Conservation (phyloP, 208 protist species). For the Crithidia sp. region DNA sequence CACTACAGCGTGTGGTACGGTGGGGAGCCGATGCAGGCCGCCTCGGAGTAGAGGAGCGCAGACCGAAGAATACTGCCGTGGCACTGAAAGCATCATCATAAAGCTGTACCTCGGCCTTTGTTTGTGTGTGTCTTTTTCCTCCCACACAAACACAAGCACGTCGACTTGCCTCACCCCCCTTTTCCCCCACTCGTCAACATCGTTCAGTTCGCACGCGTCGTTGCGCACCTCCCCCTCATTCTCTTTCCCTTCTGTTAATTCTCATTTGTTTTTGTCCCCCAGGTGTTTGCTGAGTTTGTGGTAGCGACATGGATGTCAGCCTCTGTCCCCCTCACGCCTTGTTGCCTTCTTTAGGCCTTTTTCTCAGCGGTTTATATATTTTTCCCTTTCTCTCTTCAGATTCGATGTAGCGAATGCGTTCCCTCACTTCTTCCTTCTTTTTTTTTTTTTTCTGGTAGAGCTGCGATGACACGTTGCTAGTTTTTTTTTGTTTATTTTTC, state of each 20-base stretch:
- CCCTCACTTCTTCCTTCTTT: conserved; percentile 16
- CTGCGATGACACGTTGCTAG: not conserved
- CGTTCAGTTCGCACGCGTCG: too few relatives aligned
- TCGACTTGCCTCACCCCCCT: too few relatives aligned
- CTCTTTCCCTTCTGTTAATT: too few relatives aligned
- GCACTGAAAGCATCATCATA: too few relatives aligned
- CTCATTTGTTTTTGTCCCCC: too few relatives aligned
- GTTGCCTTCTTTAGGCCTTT: not conserved
- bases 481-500: not conserved
- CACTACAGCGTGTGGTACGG: conserved; percentile 67
- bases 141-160: too few relatives aligned
- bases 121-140: conserved; percentile 1
- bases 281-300: not conserved
- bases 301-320: too few relatives aligned
- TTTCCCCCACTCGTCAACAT: too few relatives aligned
- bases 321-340: not conserved
- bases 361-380: conserved; percentile 4
- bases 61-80: too few relatives aligned
- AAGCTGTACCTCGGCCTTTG: too few relatives aligned
- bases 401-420: not conserved
- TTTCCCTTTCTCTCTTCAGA: conserved; percentile 5
- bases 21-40: conserved; percentile 31
- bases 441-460: conserved; percentile 1
- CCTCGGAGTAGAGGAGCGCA: conserved; percentile 17
- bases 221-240: too few relatives aligned